Percentiles rank a stretch among this genome's conserved stretches.
These are phyloP conservation scores for Ananas comosus DNA, from an alignment of 176 grass and related monocot species.

Conservation along the genomic window DNA sequence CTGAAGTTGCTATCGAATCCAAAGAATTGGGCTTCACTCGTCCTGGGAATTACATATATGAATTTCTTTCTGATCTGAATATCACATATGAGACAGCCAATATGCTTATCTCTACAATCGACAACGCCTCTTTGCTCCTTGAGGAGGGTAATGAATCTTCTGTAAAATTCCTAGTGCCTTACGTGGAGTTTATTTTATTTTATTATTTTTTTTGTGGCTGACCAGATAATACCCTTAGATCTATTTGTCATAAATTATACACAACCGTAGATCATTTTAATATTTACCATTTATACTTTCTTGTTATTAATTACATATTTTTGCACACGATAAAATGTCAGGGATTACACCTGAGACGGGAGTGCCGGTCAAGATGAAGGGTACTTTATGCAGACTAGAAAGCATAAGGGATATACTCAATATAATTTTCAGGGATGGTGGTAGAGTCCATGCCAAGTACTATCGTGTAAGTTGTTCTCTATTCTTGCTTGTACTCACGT, in stretches of 20 bases:
- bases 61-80: conserved; percentile 90
- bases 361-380: conserved; percentile 42
- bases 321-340: conserved; percentile 33
- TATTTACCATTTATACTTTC: conserved; percentile 11
- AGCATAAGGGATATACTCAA: conserved; percentile 76
- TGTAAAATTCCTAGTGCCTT: background rate
- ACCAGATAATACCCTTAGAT: background rate
- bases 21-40: conserved; percentile 79
- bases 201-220: conserved; percentile 15
- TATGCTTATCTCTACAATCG: conserved; percentile 88
- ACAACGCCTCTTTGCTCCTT: conserved; percentile 69
- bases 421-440: conserved; percentile 83
- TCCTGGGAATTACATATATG: conserved; percentile 71
- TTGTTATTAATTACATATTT: conserved; percentile 15
- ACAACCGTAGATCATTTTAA: background rate
- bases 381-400: conserved; percentile 69
- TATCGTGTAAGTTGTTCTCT: conserved; percentile 66
- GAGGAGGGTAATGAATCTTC: conserved; percentile 69
- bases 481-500: background rate
- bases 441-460: conserved; percentile 80
- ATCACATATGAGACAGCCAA: conserved; percentile 83
- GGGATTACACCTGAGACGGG: conserved; percentile 49
- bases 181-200: background rate
- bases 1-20: conserved; percentile 66
- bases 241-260: background rate